phyloP scores from a whole-genome alignment of 1,139 yeast species.

The Geotrichum europaeum region DNA sequence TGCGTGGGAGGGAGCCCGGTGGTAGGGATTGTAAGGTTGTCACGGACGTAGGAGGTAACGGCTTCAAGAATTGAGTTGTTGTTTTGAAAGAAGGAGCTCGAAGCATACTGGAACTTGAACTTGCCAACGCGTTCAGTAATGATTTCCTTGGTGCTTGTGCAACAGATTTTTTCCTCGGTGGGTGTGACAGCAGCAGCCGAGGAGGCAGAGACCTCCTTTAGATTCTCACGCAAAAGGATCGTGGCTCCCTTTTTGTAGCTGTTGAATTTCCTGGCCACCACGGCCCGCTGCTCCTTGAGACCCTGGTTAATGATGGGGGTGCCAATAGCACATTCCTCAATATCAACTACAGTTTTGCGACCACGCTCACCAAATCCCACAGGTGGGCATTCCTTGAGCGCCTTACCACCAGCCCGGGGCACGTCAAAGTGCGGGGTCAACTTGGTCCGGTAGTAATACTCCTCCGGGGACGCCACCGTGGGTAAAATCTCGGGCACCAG shows the following conservation, averaged over 20 bases:
- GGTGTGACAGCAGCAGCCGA: slow-evolving; percentile 26
- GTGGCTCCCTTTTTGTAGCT: slow-evolving; percentile 80
- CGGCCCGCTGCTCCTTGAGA: slow-evolving; percentile 59
- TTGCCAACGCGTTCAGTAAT: slow-evolving; percentile 64
- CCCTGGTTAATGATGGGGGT: slow-evolving; percentile 73
- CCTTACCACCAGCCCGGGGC: slow-evolving; percentile 46
- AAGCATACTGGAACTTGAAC: slow-evolving; percentile 75
- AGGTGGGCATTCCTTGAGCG: slow-evolving; percentile 50
- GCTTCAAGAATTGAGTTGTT: slow-evolving; percentile 83
- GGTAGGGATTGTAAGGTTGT: slow-evolving; percentile 51
- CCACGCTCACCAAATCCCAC: slow-evolving; percentile 85
- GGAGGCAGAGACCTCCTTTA: slow-evolving; percentile 32
- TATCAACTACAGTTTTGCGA: slow-evolving; percentile 74
- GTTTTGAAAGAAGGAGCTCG: slow-evolving; percentile 94
- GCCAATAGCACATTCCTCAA: slow-evolving; percentile 90
- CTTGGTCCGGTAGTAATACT: slow-evolving; percentile 78
- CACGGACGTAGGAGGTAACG: slow-evolving; percentile 73
- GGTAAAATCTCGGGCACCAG: slow-evolving; percentile 53
- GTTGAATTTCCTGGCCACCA: slow-evolving; percentile 46
- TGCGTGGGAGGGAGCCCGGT: slow-evolving; percentile 44
- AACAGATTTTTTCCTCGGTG: slow-evolving; percentile 34
- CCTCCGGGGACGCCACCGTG: slow-evolving; percentile 76
- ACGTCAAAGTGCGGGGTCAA: slow-evolving; percentile 92
- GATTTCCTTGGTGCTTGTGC: slow-evolving; percentile 67
- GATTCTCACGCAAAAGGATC: slow-evolving; percentile 69